A percentile compares a stretch with the other conserved stretches of the same genome.
These are phyloP conservation scores for Saprolegnia diclina DNA, from an alignment of 352 stramenopile species.

Conservation along the genomic window DNA sequence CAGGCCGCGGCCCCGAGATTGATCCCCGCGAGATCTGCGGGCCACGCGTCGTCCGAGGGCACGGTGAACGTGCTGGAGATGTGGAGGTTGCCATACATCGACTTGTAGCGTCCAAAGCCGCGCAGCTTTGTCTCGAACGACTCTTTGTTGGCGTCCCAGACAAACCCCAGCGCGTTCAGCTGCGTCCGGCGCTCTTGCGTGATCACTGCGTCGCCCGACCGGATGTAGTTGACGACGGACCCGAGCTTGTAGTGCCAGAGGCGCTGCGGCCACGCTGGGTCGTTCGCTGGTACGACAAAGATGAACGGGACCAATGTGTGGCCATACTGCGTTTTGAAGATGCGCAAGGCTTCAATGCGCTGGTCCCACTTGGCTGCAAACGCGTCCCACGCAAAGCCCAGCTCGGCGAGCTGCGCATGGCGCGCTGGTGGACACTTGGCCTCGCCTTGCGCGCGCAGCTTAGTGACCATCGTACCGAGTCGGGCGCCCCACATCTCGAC, in stretches of 20 bases:
- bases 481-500: not conserved
- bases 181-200: not conserved
- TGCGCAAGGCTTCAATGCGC: not conserved
- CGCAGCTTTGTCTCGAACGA: not conserved
- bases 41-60: slow-evolving; percentile 35
- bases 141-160: not conserved
- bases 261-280: not conserved
- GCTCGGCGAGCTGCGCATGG: slow-evolving; percentile 38
- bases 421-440: too few relatives aligned
- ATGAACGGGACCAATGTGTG: not conserved
- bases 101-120: not conserved
- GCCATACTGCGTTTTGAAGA: not conserved
- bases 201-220: not conserved
- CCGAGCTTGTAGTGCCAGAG: slow-evolving; percentile 19
- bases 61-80: not conserved
- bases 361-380: slow-evolving; percentile 26
- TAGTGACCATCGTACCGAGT: not conserved
- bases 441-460: not conserved
- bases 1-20: not conserved
- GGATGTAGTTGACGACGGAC: not conserved
- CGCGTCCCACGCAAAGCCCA: slow-evolving; percentile 65
- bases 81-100: not conserved
- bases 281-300: not conserved
- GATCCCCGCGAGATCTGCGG: slow-evolving; percentile 35
- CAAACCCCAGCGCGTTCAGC: slow-evolving; percentile 9